A percentile compares a stretch with the other conserved stretches of the same genome.
Conservation (phyloP, 1,139 yeast species). For the Yamadazyma sp. region DNA sequence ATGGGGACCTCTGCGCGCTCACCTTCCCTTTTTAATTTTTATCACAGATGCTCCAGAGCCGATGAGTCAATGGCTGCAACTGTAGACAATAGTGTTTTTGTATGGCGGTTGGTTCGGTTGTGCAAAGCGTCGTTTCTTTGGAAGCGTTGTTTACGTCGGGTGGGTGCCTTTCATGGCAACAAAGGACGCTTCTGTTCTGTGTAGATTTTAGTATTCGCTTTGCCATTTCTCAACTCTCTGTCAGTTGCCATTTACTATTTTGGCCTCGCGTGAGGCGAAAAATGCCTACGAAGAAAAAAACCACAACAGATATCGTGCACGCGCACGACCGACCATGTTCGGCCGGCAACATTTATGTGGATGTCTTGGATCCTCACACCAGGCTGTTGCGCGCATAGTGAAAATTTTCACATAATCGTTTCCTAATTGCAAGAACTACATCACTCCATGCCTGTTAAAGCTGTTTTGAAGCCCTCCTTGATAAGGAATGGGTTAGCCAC, state of each 20-base stretch:
- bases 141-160: background rate
- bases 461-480: conserved; percentile 53
- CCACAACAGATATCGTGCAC: background rate
- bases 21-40: conserved; percentile 1
- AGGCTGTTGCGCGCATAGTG: background rate
- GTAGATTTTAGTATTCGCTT: too few relatives aligned
- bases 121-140: too few relatives aligned
- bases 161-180: too few relatives aligned
- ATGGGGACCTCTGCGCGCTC: background rate
- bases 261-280: background rate
- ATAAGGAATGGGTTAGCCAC: conserved; percentile 84
- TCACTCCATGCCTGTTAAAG: conserved; percentile 45
- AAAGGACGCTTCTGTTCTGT: too few relatives aligned
- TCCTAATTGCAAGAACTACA: background rate
- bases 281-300: too few relatives aligned
- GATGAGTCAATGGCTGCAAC: conserved; percentile 2
- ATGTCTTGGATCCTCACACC: background rate
- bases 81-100: too few relatives aligned
- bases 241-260: conserved; percentile 4
- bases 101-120: too few relatives aligned
- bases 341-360: too few relatives aligned
- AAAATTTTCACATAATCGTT: background rate
- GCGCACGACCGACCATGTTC: background rate
- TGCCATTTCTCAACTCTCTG: background rate
- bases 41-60: background rate